Conservation (phyloP, 495 filamentous ascomycete genomes). For the Tuber calosporum region DNA sequence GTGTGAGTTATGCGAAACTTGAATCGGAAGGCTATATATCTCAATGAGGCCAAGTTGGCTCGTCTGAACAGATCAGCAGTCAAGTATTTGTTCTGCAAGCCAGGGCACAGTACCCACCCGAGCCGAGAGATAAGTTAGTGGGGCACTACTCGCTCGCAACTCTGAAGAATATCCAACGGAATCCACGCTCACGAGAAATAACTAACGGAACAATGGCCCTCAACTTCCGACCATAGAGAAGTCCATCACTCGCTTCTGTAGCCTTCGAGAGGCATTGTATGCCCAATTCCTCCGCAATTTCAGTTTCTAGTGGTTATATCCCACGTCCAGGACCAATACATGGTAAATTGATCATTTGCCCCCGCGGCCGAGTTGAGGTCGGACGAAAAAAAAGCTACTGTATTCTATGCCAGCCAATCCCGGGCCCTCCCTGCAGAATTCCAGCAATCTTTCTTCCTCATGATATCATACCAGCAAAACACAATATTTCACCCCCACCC, state of each 20-base stretch:
- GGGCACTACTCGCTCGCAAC: neutral
- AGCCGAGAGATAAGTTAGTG: slow-evolving; percentile 4
- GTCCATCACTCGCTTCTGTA: neutral
- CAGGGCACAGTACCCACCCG: neutral
- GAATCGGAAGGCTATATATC: neutral
- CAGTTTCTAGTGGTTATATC: slow-evolving; percentile 3
- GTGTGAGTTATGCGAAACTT: slow-evolving; percentile 4
- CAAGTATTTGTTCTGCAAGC: neutral
- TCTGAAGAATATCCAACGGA: neutral
- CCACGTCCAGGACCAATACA: slow-evolving; percentile 14
- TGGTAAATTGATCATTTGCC: neutral
- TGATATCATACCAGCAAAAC: too few species aligned
- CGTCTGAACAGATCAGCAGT: neutral
- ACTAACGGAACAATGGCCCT: neutral
- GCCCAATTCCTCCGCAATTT: slow-evolving; percentile 12
- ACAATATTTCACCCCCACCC: too few species aligned
- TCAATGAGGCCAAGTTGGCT: slow-evolving; percentile 4
- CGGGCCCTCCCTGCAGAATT: too few species aligned
- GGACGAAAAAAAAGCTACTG: too few species aligned
- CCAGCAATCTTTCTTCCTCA: too few species aligned
- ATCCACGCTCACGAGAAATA: neutral
- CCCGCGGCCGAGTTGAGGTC: too few species aligned
- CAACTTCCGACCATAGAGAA: neutral
- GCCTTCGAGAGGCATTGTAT: slow-evolving; percentile 15
- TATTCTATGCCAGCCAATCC: too few species aligned